phyloP scores from a whole-genome alignment of 2,329 filamentous ascomycete species.

The Lecanoromycetidae sp. region DNA sequence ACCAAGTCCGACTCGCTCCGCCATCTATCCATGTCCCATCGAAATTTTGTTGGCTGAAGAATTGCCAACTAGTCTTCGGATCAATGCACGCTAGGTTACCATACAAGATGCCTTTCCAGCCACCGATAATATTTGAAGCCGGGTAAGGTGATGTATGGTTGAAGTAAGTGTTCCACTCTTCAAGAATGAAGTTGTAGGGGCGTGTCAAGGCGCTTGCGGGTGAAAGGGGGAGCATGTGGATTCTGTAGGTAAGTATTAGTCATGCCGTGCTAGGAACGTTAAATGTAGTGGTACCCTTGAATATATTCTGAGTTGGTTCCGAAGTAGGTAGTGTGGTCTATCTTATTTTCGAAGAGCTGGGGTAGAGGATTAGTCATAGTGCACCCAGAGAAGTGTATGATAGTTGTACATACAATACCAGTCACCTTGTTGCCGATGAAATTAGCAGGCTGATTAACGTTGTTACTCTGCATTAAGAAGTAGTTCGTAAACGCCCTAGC shows the following conservation, averaged over 20 bases:
- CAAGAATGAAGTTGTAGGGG: slow-evolving; percentile 54
- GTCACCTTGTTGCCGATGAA: slow-evolving; percentile 68
- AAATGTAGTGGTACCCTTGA: slow-evolving; percentile 31
- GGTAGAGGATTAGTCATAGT: background rate
- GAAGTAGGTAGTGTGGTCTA: slow-evolving; percentile 87
- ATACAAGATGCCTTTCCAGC: slow-evolving; percentile 77
- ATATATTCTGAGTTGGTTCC: slow-evolving; percentile 60
- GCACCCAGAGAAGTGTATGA: background rate
- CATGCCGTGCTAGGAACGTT: background rate
- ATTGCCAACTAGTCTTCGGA: slow-evolving; percentile 55
- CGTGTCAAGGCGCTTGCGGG: slow-evolving; percentile 58
- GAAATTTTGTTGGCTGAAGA: slow-evolving; percentile 58
- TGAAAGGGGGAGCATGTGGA: slow-evolving; percentile 71
- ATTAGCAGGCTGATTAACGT: slow-evolving; percentile 57
- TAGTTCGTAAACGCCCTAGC: slow-evolving; percentile 63
- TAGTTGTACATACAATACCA: slow-evolving; percentile 36
- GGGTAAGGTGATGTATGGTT: slow-evolving; percentile 50
- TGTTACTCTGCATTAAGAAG: slow-evolving; percentile 64
- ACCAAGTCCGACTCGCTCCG: slow-evolving; percentile 75
- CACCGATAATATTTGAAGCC: slow-evolving; percentile 46
- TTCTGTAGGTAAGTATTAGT: slow-evolving; percentile 27
- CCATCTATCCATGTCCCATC: slow-evolving; percentile 59
- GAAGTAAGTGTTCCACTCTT: slow-evolving; percentile 80
- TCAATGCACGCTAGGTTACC: slow-evolving; percentile 72
- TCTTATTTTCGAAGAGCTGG: slow-evolving; percentile 81